Conservation (phyloP, 257 asterid genomes). For the Ballota nigra region DNA sequence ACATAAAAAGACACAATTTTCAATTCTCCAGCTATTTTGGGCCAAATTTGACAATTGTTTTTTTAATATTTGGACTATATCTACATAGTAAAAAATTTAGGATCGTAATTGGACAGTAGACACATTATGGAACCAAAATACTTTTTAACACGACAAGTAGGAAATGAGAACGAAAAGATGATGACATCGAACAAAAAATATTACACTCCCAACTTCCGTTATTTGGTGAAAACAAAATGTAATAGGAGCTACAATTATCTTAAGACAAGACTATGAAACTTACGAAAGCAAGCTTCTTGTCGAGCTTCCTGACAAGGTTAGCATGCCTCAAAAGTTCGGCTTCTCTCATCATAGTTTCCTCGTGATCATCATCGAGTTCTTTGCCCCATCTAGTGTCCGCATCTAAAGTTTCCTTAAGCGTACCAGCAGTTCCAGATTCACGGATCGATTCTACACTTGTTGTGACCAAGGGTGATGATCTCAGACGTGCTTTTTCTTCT, state of each 20-base stretch:
- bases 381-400: slow-evolving; percentile 86
- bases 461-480: slow-evolving; percentile 49
- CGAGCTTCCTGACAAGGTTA: slow-evolving; percentile 76
- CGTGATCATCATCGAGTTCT: slow-evolving; percentile 49
- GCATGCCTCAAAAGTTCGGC: slow-evolving; percentile 74
- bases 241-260: background rate
- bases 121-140: too few relatives aligned
- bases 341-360: slow-evolving; percentile 75
- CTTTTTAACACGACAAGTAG: background rate
- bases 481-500: slow-evolving; percentile 84
- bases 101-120: too few relatives aligned
- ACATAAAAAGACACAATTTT: too few relatives aligned
- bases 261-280: slow-evolving; percentile 32
- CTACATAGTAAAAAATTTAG: too few relatives aligned
- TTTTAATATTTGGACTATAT: too few relatives aligned
- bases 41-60: too few relatives aligned
- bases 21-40: too few relatives aligned
- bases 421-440: slow-evolving; percentile 64
- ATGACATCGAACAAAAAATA: background rate
- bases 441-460: slow-evolving; percentile 31
- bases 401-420: slow-evolving; percentile 86
- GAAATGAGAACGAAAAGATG: background rate
- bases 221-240: slow-evolving; percentile 4
- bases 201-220: background rate
- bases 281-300: slow-evolving; percentile 71